Evolutionary conservation across 2,329 filamentous ascomycete genomes (phyloP), one percentile per base, ranked within the genome.

Genomic region (Claviceps citrina): DNA sequence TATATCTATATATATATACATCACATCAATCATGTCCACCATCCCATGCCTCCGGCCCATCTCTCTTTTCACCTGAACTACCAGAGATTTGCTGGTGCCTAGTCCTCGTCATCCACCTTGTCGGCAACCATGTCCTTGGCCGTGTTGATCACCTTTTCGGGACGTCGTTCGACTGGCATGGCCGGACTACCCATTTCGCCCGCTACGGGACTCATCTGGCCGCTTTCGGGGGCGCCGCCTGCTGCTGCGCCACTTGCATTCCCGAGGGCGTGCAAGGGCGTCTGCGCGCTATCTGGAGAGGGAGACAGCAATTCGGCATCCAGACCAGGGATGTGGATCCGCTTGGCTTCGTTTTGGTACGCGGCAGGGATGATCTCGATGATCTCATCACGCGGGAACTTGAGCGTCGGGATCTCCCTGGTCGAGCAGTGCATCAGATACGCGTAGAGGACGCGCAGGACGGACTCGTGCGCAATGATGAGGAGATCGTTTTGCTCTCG

Each of bases 351-450:
- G 55, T 98, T 98, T 64, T 95, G 91, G 62, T 98, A 98, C 25
- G 85, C 89, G 15, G 89, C 87, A 3, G 91, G 93, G 43, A 96
- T 93, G 56, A 98, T 95, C 68, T 98, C 91, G 49, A 98, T 94
- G 55, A 98, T 96, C 58, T 98, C 86, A 55, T 98, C 81, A 32
- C 91, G 82, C 4, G 91, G 91, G 54, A 98, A 98, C 49, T 85
- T 83, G 45, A 98, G 74, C 50, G 79, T 81, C 4, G 91, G 91
- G 46, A 98, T 98, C 54, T 93, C 86, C 59, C 81, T 82, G 7
- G 93, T 87, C 56, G 89, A 91, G 63, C 91, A 96, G 51, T 93
- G 91, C 91, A 98, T 98, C 30, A 98, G 70, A 60, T 98, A 98
- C 19, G 87, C 87, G 56, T 98, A 98, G 3, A 98, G 71, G 19